These are phyloP conservation scores for Ceratocystis colombiana DNA, from an alignment of 2,329 filamentous ascomycete genomes.

Conservation along the genomic window DNA sequence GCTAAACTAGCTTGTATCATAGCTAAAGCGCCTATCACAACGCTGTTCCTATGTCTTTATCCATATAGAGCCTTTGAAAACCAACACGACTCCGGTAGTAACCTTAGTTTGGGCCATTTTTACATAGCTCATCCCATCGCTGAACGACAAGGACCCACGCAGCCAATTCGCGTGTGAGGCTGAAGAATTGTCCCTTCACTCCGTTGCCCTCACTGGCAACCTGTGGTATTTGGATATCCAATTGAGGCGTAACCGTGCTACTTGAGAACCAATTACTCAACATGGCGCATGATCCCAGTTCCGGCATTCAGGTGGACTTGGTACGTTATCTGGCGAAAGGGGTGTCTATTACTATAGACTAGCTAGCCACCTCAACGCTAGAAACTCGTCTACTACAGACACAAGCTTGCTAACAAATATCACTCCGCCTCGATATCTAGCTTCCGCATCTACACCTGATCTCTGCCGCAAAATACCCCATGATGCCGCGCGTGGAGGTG, in stretches of 20 bases:
- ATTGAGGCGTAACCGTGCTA: too few species aligned
- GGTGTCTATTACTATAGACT: not conserved
- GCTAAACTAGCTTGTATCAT: not conserved
- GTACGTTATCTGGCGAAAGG: slow-evolving; percentile 29
- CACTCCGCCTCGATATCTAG: slow-evolving; percentile 36
- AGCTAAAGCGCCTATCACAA: not conserved
- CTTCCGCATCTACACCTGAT: slow-evolving; percentile 83
- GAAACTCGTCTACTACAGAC: not conserved
- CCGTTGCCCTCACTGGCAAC: too few species aligned
- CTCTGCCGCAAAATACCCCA: slow-evolving; percentile 71
- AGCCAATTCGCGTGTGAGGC: slow-evolving; percentile 6
- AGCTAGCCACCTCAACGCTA: too few species aligned
- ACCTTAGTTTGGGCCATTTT: too few species aligned
- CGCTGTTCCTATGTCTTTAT: not conserved
- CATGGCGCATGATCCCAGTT: slow-evolving; percentile 38
- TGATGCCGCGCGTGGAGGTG: slow-evolving; percentile 58
- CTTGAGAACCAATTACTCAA: slow-evolving; percentile 23
- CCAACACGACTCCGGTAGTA: too few species aligned
- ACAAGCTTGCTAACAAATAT: not conserved
- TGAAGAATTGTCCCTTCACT: not conserved
- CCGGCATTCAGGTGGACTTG: slow-evolving; percentile 37
- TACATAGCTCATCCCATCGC: not conserved
- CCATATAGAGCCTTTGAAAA: not conserved
- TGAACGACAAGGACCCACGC: not conserved
- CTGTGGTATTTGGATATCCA: too few species aligned